Evolutionary conservation across 331 rosid genomes (phyloP).

Genomic region (Quercus tomentella): DNA sequence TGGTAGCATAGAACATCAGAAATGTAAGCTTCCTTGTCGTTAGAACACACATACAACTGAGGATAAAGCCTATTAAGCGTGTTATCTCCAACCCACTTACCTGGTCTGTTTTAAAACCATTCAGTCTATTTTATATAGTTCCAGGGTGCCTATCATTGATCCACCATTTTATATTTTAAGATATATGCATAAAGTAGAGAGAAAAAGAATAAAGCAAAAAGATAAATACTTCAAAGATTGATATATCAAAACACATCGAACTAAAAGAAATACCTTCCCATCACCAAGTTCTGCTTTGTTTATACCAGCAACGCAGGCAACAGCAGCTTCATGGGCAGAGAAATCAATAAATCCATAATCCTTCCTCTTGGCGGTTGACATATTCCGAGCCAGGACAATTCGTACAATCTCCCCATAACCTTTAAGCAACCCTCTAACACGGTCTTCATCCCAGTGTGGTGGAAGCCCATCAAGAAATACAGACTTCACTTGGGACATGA

Average conservation of each 20-base stretch:
- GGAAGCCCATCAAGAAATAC: slow-evolving; percentile 77
- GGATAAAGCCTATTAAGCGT: no score
- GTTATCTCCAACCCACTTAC: no score
- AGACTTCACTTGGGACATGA: slow-evolving; percentile 83
- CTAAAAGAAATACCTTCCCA: slow-evolving; percentile 55
- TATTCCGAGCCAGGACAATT: slow-evolving; percentile 63
- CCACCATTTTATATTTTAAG: neutral
- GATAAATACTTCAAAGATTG: neutral
- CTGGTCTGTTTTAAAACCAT: neutral
- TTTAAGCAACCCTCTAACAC: slow-evolving; percentile 47
- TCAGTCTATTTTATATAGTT: neutral
- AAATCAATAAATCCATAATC: slow-evolving; percentile 91
- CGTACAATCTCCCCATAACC: slow-evolving; percentile 61
- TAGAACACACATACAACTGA: no score
- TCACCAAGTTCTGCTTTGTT: slow-evolving; percentile 53
- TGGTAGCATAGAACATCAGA: no score
- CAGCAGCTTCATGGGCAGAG: slow-evolving; percentile 72
- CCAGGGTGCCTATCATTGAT: neutral
- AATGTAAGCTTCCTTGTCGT: no score
- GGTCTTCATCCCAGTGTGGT: slow-evolving; percentile 68
- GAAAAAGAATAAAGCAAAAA: neutral
- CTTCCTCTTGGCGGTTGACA: slow-evolving; percentile 71
- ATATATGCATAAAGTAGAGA: neutral
- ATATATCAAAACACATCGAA: neutral
- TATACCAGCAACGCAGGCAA: slow-evolving; percentile 58